Evolutionary conservation across 805 yeast species (phyloP).

Genomic region (Cyberlindnera suaveolens): DNA sequence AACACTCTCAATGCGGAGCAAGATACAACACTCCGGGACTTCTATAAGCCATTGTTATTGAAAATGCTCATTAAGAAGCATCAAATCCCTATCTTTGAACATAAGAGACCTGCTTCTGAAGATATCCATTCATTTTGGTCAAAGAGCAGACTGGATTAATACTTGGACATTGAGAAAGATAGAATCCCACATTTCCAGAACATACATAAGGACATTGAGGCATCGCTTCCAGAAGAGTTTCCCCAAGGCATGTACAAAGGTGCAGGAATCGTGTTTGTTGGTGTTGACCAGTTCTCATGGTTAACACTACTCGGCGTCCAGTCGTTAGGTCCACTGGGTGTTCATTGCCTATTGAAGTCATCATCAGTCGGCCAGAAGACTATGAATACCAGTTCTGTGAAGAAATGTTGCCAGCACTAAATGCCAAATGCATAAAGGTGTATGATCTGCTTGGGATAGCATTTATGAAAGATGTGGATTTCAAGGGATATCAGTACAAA

Average conservation of each 20-base stretch:
- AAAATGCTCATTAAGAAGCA: slow-evolving; percentile 8
- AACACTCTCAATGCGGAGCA: too few species aligned
- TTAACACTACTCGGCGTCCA: slow-evolving; percentile 43
- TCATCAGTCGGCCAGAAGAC: slow-evolving; percentile 58
- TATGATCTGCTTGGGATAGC: slow-evolving; percentile 55
- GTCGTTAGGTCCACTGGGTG: slow-evolving; percentile 42
- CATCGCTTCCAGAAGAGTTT: slow-evolving; percentile 37
- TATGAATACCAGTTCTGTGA: slow-evolving; percentile 65
- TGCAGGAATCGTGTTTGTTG: slow-evolving; percentile 26
- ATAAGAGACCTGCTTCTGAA: slow-evolving; percentile 32
- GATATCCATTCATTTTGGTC: slow-evolving; percentile 43
- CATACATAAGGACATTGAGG: slow-evolving; percentile 40
- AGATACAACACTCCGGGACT: slow-evolving; percentile 6
- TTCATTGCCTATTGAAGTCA: slow-evolving; percentile 63
- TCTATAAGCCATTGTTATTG: slow-evolving; percentile 9
- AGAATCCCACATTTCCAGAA: slow-evolving; percentile 29
- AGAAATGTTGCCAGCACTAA: slow-evolving; percentile 47
- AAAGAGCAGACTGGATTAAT: slow-evolving; percentile 20
- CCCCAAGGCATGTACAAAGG: slow-evolving; percentile 14
- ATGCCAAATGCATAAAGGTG: slow-evolving; percentile 60
- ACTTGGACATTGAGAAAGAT: slow-evolving; percentile 27
- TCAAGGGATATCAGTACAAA: slow-evolving; percentile 65
- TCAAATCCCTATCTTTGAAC: slow-evolving; percentile 9
- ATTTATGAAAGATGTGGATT: slow-evolving; percentile 40
- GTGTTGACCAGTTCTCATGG: slow-evolving; percentile 54